Base-by-base conservation (phyloP, 176 grass and related monocot species). In the Elaeis guineensis region DNA sequence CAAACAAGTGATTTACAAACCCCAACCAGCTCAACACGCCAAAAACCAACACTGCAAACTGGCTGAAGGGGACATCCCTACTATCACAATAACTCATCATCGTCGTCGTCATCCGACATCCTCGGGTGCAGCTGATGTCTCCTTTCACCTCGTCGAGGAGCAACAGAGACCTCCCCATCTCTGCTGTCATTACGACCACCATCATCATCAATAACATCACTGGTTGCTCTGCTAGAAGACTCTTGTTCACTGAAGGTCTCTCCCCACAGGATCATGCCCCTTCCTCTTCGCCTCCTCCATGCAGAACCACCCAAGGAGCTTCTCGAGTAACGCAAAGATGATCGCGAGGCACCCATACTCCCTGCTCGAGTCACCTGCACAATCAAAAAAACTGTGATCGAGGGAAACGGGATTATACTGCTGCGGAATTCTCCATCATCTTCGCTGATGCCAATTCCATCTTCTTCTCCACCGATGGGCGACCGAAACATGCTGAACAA, bases 401-500 rank as follows among this genome's bases (percentile, higher is more conserved):
- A 77, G 5, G 74, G 67, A 60, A 61, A 48, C 21, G 60, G 22
- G 39, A 62, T 49, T 29, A 62, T 3, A 71, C 69, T 86, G 54
- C 57, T 60, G 1, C 15, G 65, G 9, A 60, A 15, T 18, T 74
- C 86, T 9, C 79, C 79, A 52, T 69, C 78, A 14, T 80, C 79
- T 32, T 77, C 72, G 19, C 25, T 59, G 29, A 54, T 16, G 16
- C 48, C 20, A n/a, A 71, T n/a, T 9, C 17, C 67, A 5, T 62
- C 72, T 23, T 60, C 69, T 3, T 55, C 51, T 63, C 68, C 69
- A 55, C 75, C 76, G 20, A 84, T 52, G 12, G 79, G 71, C 0
- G 80, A 81, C 12, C 67, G 78, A 25, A 95, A 64, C 91, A 95
- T 90, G 78, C 86, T 95, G 68, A 95, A 58, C 72, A 95, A 23